These are phyloP conservation scores for Populus nigra DNA, from an alignment of 345 rosid species.

Conservation along the genomic window DNA sequence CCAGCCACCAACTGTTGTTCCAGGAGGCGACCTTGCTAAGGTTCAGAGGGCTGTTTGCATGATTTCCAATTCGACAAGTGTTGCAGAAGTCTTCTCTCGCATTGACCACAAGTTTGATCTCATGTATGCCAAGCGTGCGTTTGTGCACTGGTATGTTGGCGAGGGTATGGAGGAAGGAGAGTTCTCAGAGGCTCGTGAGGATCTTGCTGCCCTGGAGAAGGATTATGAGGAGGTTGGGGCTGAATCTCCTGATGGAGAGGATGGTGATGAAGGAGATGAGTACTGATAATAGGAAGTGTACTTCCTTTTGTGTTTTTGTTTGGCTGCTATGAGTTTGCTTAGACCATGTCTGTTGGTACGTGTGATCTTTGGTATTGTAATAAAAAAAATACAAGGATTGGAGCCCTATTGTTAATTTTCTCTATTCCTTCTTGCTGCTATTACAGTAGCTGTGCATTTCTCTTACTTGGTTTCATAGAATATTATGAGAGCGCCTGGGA, in stretches of 20 bases:
- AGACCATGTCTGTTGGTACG: not conserved
- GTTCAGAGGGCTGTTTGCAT: slow-evolving; percentile 32
- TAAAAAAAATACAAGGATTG: too few relatives aligned
- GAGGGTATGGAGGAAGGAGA: slow-evolving; percentile 33
- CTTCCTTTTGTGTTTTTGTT: not conserved
- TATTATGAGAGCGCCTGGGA: too few relatives aligned
- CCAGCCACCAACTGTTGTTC: slow-evolving; percentile 30
- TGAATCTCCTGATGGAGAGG: slow-evolving; percentile 20
- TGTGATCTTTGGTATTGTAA: too few relatives aligned
- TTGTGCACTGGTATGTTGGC: slow-evolving; percentile 31
- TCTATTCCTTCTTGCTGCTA: too few relatives aligned
- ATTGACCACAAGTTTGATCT: slow-evolving; percentile 29
- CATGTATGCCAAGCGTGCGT: slow-evolving; percentile 26
- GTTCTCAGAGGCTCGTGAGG: slow-evolving; percentile 29
- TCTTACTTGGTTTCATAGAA: too few relatives aligned
- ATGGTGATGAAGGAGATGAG: slow-evolving; percentile 22
- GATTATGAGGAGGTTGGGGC: slow-evolving; percentile 28
- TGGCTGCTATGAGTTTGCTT: not conserved
- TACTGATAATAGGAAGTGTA: not conserved
- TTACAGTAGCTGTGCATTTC: too few relatives aligned
- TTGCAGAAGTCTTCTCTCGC: slow-evolving; percentile 28
- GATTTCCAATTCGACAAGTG: slow-evolving; percentile 29
- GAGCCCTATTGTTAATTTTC: too few relatives aligned
- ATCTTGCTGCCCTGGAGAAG: slow-evolving; percentile 30
- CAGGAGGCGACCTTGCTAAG: slow-evolving; percentile 27